A percentile compares a stretch with the other conserved stretches of the same genome.
Conservation (phyloP, 106 monocot species). For the Amphibolis antarctica region DNA sequence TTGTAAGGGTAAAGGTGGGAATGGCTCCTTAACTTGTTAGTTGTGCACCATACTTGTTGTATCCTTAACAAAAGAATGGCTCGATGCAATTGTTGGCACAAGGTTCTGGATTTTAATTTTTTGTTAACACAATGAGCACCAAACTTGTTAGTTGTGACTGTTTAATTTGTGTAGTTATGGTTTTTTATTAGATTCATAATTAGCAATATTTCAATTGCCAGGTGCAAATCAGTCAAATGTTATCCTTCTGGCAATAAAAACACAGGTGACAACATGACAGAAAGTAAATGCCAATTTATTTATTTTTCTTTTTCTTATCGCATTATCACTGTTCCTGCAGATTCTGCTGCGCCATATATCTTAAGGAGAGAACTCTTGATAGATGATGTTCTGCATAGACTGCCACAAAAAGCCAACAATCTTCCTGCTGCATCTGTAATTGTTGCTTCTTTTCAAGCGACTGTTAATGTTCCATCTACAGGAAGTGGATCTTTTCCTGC, state of each 20-base stretch:
- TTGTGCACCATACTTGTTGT: too few relatives aligned
- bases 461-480: slow-evolving; percentile 33
- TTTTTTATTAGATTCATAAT: not conserved
- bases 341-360: not conserved
- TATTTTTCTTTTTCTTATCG: not conserved
- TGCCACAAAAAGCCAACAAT: slow-evolving; percentile 48
- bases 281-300: slow-evolving; percentile 6
- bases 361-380: slow-evolving; percentile 16
- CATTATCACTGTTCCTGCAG: not conserved
- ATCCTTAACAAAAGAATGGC: too few relatives aligned
- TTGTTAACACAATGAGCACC: not conserved
- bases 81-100: too few relatives aligned
- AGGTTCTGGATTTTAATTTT: slow-evolving; percentile 5
- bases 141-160: not conserved
- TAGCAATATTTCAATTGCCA: slow-evolving; percentile 3
- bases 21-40: too few relatives aligned
- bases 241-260: slow-evolving; percentile 10
- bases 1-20: too few relatives aligned
- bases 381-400: slow-evolving; percentile 30
- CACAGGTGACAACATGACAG: slow-evolving; percentile 11
- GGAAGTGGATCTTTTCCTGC: slow-evolving; percentile 83
- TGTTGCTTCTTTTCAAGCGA: slow-evolving; percentile 4
- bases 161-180: not conserved
- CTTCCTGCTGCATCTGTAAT: slow-evolving; percentile 42
- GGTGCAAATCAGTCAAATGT: slow-evolving; percentile 16